These are phyloP conservation scores for Tolypocladium album DNA, from an alignment of 2,329 filamentous ascomycete genomes.

Conservation along the genomic window DNA sequence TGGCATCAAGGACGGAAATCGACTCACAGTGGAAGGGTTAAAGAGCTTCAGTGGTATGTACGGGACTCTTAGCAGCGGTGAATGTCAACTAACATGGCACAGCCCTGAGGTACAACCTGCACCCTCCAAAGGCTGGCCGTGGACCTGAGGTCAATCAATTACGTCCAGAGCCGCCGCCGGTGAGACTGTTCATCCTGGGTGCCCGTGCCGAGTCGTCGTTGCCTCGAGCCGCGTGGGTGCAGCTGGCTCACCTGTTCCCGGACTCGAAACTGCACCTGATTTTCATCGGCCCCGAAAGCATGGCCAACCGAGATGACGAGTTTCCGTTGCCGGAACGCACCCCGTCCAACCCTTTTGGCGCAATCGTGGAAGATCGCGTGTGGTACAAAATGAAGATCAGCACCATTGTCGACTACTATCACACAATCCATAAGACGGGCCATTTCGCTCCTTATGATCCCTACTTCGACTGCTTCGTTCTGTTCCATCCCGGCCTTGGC, in stretches of 20 bases:
- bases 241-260: slow-evolving; percentile 92
- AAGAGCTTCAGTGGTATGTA: slow-evolving; percentile 83
- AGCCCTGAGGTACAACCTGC: slow-evolving; percentile 89
- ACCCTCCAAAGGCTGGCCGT: slow-evolving; percentile 72
- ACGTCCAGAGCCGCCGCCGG: slow-evolving; percentile 72
- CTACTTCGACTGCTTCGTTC: slow-evolving; percentile 94
- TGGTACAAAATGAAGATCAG: slow-evolving; percentile 89
- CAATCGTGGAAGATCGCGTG: slow-evolving; percentile 85
- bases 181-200: slow-evolving; percentile 86
- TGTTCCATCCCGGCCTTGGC: slow-evolving; percentile 93
- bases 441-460: slow-evolving; percentile 93
- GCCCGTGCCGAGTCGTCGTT: slow-evolving; percentile 96
- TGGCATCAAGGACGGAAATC: slow-evolving; percentile 60
- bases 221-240: slow-evolving; percentile 86
- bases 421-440: slow-evolving; percentile 84
- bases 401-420: slow-evolving; percentile 97
- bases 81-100: background rate
- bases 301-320: slow-evolving; percentile 87
- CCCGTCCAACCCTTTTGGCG: slow-evolving; percentile 79
- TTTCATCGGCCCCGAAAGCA: slow-evolving; percentile 92
- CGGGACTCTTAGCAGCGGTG: background rate
- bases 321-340: slow-evolving; percentile 85
- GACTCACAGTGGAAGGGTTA: slow-evolving; percentile 77
- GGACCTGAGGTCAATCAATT: slow-evolving; percentile 67
- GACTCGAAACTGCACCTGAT: slow-evolving; percentile 79